Percentiles rank a stretch among this genome's conserved stretches.
phyloP scores from a whole-genome alignment of 2,329 filamentous ascomycete species.

The Colletotrichum eleusines region DNA sequence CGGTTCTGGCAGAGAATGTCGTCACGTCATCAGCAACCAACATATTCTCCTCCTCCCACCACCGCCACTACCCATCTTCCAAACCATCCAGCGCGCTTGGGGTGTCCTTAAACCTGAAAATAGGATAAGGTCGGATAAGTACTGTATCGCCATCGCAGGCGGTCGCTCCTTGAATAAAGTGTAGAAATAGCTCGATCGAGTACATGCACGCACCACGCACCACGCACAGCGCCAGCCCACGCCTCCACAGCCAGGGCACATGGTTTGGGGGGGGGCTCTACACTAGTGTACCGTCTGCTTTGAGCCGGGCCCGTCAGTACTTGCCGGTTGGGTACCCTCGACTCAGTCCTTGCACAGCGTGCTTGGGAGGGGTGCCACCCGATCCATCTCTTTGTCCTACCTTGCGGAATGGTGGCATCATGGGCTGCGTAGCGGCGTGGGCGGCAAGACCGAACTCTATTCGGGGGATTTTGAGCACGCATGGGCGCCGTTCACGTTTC shows the following conservation, averaged over 20 bases:
- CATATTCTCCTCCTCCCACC: neutral
- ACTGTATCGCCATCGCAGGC: slow-evolving; percentile 6
- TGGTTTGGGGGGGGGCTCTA: no score
- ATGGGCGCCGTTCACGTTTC: slow-evolving; percentile 36
- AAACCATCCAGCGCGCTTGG: neutral
- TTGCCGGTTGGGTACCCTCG: neutral
- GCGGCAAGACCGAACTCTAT: slow-evolving; percentile 29
- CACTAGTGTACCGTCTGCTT: slow-evolving; percentile 9
- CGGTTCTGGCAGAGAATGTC: neutral
- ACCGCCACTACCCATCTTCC: neutral
- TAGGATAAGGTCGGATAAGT: slow-evolving; percentile 11
- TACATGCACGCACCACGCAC: no score
- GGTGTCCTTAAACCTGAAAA: slow-evolving; percentile 5
- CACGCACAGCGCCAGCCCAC: slow-evolving; percentile 26
- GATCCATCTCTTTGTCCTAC: slow-evolving; percentile 17
- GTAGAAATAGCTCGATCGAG: slow-evolving; percentile 22
- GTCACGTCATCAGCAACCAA: neutral
- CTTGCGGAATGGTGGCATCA: neutral
- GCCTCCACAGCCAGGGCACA: slow-evolving; percentile 21
- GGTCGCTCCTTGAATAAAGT: slow-evolving; percentile 11
- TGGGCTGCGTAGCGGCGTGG: slow-evolving; percentile 15
- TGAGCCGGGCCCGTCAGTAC: slow-evolving; percentile 21
- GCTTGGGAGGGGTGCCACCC: neutral
- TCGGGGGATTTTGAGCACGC: slow-evolving; percentile 37
- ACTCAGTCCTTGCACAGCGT: slow-evolving; percentile 17